phyloP scores from a whole-genome alignment of 148 eudicot species.

The Cornus controversa region DNA sequence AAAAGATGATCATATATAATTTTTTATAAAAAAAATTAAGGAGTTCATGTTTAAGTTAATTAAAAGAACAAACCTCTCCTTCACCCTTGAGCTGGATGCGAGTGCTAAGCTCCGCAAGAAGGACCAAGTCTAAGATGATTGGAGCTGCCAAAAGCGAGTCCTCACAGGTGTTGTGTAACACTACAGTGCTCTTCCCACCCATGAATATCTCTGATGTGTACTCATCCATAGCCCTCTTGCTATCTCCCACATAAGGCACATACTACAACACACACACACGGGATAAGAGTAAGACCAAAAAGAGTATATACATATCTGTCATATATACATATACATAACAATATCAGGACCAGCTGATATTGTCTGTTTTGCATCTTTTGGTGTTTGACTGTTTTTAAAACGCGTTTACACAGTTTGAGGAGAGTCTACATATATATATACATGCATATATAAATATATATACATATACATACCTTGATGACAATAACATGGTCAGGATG shows the following conservation, averaged over 20 bases:
- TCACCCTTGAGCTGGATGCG: constrained; percentile 79
- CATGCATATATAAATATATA: not conserved
- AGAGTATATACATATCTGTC: too few relatives aligned
- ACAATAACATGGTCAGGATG: constrained; percentile 98
- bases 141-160: constrained; percentile 80
- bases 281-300: not conserved
- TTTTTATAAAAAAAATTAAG: too few relatives aligned
- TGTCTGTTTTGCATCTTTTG: too few relatives aligned
- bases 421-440: not conserved
- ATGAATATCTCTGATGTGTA: constrained; percentile 98
- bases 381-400: too few relatives aligned
- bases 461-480: constrained; percentile 62
- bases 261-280: constrained; percentile 38
- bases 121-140: constrained; percentile 76
- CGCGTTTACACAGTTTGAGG: too few relatives aligned
- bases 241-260: constrained; percentile 95
- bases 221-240: constrained; percentile 99
- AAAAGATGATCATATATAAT: not conserved
- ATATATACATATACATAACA: too few relatives aligned
- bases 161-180: constrained; percentile 93
- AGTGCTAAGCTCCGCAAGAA: constrained; percentile 73
- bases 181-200: constrained; percentile 87
- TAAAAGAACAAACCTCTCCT: constrained; percentile 52
- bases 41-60: not conserved
- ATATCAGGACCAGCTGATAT: too few relatives aligned